Conservation (phyloP, 352 stramenopile species). For the Thraustotheca clavata region DNA sequence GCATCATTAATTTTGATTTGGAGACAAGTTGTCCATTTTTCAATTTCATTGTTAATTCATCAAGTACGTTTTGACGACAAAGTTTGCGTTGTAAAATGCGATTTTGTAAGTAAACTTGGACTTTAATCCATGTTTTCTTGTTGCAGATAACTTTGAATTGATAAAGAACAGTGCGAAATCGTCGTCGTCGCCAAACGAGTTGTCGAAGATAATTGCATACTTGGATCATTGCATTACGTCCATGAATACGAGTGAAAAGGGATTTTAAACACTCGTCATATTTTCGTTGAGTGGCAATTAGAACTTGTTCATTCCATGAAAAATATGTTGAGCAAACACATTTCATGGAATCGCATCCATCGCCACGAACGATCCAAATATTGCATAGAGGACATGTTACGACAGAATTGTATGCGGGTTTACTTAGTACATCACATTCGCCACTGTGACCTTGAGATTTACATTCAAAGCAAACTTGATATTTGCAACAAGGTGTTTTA, state of each 20-base stretch:
- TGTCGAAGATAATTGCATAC: background rate
- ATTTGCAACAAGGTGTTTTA: background rate
- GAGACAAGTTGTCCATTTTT: too few relatives aligned
- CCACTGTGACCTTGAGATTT: background rate
- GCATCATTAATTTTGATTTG: too few relatives aligned
- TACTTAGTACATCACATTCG: background rate
- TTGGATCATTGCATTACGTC: background rate
- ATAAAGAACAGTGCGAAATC: background rate
- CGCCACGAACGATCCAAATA: constrained; percentile 4
- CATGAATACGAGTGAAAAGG: background rate
- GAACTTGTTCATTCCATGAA: background rate
- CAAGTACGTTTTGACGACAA: too few relatives aligned
- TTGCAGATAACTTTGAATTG: background rate
- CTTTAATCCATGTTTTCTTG: too few relatives aligned
- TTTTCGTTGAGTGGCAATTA: background rate
- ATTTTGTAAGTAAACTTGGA: too few relatives aligned
- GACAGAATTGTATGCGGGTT: background rate
- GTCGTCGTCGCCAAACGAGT: background rate
- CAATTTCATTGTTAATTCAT: too few relatives aligned
- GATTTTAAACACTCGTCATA: background rate
- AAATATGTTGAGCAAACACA: constrained; percentile 10
- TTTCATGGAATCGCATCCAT: constrained; percentile 14
- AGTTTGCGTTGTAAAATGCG: too few relatives aligned
- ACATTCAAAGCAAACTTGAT: constrained; percentile 1
- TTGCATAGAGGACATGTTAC: background rate